These are phyloP conservation scores for Arachis monticola DNA, from an alignment of 331 rosid genomes.

Conservation along the genomic window DNA sequence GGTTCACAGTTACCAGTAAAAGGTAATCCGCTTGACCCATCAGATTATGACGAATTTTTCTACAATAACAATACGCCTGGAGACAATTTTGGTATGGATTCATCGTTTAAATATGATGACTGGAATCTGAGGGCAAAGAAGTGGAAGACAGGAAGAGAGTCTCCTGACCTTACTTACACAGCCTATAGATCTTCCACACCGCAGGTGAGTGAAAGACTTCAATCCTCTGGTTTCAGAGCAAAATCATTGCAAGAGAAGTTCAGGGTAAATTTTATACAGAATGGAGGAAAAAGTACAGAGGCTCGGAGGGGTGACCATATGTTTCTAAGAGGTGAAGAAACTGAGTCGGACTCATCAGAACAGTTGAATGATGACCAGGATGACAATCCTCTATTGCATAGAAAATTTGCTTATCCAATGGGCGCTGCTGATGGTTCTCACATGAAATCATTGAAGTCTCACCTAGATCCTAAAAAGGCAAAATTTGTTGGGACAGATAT, in stretches of 20 bases:
- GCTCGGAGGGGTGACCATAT: slow-evolving; percentile 54
- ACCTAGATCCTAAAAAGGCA: slow-evolving; percentile 60
- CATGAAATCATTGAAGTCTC: slow-evolving; percentile 56
- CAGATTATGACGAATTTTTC: slow-evolving; percentile 51
- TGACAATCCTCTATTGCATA: slow-evolving; percentile 71
- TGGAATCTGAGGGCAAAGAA: slow-evolving; percentile 70
- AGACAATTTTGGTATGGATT: slow-evolving; percentile 60
- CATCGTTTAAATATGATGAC: slow-evolving; percentile 63
- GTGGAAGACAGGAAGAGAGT: slow-evolving; percentile 69
- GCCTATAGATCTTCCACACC: slow-evolving; percentile 81
- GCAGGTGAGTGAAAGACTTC: slow-evolving; percentile 61
- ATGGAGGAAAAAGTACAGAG: slow-evolving; percentile 57
- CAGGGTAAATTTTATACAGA: slow-evolving; percentile 58
- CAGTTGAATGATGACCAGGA: slow-evolving; percentile 81
- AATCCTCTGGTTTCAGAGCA: slow-evolving; percentile 63
- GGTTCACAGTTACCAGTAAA: slow-evolving; percentile 45
- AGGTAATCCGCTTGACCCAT: slow-evolving; percentile 54
- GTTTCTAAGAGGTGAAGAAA: slow-evolving; percentile 70
- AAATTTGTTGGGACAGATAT: slow-evolving; percentile 58
- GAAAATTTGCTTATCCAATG: slow-evolving; percentile 68
- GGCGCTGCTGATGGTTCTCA: slow-evolving; percentile 64
- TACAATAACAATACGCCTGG: slow-evolving; percentile 53
- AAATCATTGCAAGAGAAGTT: slow-evolving; percentile 62
- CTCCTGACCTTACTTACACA: slow-evolving; percentile 67
- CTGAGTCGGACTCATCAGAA: slow-evolving; percentile 93